Base-by-base conservation (phyloP, 2,329 filamentous ascomycete genomes). In the Talaromyces sp. region DNA sequence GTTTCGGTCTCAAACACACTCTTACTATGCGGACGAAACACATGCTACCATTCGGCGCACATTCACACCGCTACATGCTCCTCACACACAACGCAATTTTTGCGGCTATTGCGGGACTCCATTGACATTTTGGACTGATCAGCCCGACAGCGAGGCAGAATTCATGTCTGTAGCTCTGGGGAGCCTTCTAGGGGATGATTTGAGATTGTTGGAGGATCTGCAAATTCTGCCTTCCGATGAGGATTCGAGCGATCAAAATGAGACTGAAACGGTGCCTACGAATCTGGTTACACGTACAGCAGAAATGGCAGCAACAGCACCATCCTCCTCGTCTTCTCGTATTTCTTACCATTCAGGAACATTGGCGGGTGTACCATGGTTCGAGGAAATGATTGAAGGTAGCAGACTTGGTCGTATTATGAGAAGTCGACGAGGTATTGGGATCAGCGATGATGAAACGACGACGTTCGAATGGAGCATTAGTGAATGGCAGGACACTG, bases 21-120 rank as follows among this genome's bases (percentile, higher is more conserved):
- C 92, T 56, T 90, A 88, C 75, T 93, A 89, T 75, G 85, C 89
- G 2, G 91, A 96, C 77, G 93, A 97, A 79, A 87, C 88, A 16
- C 85, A 87, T 75, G 71, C 82, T 62, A 81, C 82, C 60, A 93
- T 93, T 73, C 87, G 86, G 64, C 85, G 88, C 47, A 83, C 84
- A 57, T 93, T 91, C 76, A 86, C 86, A 10, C 84, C 88, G 24
- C 82, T 82, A 2, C 79, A 82, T 70, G 84, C 85, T 61, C 82
- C 83, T 60, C 79, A 85, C 70, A 82, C 86, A 1, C 87, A 90
- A 74, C 87, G 91, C 59, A 86, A 92, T 70, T 97, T 97, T 77
- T 97, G 93, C 78, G 93, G 93, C 27, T 96, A 90, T 80, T 97
- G 93, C 75, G 93, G 93, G 61, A 96, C 93, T 0, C 90, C 91